Percentiles rank a stretch among this genome's conserved stretches.
phyloP scores from a whole-genome alignment of 768 basidiomycete genomes.

The Coprinellus micaceus region DNA sequence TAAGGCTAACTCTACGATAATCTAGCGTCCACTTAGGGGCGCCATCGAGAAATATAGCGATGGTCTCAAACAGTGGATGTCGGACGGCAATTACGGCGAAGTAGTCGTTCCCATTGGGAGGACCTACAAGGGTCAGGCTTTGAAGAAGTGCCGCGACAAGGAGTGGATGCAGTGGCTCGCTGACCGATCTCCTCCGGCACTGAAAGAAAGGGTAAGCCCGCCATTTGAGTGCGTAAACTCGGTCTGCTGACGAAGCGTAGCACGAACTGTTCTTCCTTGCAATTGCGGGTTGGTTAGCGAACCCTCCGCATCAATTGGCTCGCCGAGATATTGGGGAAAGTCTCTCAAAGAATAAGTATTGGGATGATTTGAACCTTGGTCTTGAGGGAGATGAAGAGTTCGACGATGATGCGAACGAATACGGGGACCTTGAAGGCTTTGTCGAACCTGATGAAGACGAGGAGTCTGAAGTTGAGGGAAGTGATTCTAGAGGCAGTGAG shows the following conservation, averaged over 20 bases:
- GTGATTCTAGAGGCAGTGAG: too few species aligned
- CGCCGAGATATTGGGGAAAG: slow-evolving; percentile 1
- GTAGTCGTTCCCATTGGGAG: neutral
- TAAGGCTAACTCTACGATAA: neutral
- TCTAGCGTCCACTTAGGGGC: neutral
- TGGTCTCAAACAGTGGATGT: neutral
- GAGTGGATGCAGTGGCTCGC: neutral
- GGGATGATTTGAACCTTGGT: neutral
- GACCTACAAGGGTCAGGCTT: neutral
- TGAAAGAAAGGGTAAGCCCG: neutral
- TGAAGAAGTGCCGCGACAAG: slow-evolving; percentile 1
- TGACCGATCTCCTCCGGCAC: neutral
- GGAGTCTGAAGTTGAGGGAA: too few species aligned
- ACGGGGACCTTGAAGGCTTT: neutral
- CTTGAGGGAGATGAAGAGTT: neutral
- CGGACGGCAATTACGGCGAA: neutral
- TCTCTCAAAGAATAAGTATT: neutral
- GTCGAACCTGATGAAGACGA: neutral
- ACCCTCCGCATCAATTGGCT: neutral
- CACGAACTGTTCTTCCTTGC: slow-evolving; percentile 1
- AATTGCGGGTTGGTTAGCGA: neutral
- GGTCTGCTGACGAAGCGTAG: neutral
- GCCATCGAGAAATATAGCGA: neutral
- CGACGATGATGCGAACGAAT: neutral
- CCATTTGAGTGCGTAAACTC: too few species aligned